Percentiles rank a stretch among this genome's conserved stretches.
Evolutionary conservation across 2,329 filamentous ascomycete genomes (phyloP).

Genomic region (Xylariaceae sp.): DNA sequence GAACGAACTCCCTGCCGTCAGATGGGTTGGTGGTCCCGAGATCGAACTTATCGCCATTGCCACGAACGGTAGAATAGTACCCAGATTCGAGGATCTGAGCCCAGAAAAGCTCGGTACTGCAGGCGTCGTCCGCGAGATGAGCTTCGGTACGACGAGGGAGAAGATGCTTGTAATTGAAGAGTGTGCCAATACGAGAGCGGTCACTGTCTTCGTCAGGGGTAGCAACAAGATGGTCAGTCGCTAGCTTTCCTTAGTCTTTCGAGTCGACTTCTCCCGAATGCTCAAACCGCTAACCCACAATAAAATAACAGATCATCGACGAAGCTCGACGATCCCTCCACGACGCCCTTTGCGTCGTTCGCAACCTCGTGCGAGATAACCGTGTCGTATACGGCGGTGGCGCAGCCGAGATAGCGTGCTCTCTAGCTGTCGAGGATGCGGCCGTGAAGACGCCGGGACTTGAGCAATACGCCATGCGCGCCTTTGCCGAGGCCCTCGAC

Average conservation of each 20-base stretch:
- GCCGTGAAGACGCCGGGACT: conserved; percentile 93
- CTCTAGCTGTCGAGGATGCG: conserved; percentile 89
- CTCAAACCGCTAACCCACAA: conserved; percentile 9
- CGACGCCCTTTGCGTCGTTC: conserved; percentile 94
- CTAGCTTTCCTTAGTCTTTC: neutral
- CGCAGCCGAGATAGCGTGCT: conserved; percentile 95
- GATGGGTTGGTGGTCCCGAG: conserved; percentile 97
- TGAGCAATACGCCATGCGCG: conserved; percentile 98
- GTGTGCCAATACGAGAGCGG: conserved; percentile 93
- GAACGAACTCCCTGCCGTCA: conserved; percentile 89
- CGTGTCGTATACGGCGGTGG: conserved; percentile 96
- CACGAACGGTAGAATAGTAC: conserved; percentile 95
- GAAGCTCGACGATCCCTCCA: conserved; percentile 97
- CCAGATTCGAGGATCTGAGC: conserved; percentile 90
- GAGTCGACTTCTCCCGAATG: neutral
- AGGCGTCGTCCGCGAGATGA: conserved; percentile 89
- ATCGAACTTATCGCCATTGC: conserved; percentile 98
- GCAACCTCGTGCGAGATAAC: conserved; percentile 93
- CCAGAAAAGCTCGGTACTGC: conserved; percentile 86
- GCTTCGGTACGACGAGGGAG: conserved; percentile 93
- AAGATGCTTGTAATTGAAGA: conserved; percentile 99
- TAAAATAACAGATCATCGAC: conserved; percentile 73
- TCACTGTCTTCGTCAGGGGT: conserved; percentile 92
- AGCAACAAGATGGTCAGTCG: conserved; percentile 98
- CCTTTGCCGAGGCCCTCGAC: conserved; percentile 92